Conservation (phyloP, 2,329 filamentous ascomycete species). For the Xylaria hypoxylon region DNA sequence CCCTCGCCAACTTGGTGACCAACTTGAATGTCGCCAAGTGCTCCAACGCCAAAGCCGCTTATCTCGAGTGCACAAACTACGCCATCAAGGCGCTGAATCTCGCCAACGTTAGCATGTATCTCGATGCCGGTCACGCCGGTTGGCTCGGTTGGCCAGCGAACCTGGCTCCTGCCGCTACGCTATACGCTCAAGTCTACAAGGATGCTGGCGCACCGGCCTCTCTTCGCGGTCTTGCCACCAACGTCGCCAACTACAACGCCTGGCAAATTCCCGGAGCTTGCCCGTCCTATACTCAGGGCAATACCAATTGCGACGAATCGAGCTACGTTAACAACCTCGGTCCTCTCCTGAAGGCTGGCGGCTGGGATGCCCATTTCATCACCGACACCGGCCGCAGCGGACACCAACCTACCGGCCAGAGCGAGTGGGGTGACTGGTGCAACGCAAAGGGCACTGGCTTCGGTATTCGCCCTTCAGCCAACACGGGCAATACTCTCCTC, state of each 20-base stretch:
- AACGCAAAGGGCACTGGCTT: slow-evolving; percentile 69
- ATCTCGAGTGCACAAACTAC: slow-evolving; percentile 63
- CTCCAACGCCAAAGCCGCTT: slow-evolving; percentile 59
- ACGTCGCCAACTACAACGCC: slow-evolving; percentile 69
- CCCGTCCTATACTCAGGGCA: slow-evolving; percentile 57
- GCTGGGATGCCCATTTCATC: slow-evolving; percentile 57
- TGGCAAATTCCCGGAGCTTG: slow-evolving; percentile 56
- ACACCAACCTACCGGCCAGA: slow-evolving; percentile 66
- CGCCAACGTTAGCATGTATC: slow-evolving; percentile 68
- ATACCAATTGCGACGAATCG: slow-evolving; percentile 64
- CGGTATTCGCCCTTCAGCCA: slow-evolving; percentile 64
- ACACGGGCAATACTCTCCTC: slow-evolving; percentile 63
- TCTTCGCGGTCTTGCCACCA: slow-evolving; percentile 67
- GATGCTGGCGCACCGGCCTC: slow-evolving; percentile 61
- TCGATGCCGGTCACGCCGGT: slow-evolving; percentile 68
- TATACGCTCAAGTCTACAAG: slow-evolving; percentile 62
- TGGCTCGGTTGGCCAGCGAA: slow-evolving; percentile 70
- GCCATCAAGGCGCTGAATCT: slow-evolving; percentile 64
- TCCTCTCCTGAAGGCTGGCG: slow-evolving; percentile 64
- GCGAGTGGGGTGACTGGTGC: slow-evolving; percentile 70
- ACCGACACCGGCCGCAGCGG: slow-evolving; percentile 50
- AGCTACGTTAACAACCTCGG: slow-evolving; percentile 74
- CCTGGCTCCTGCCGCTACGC: slow-evolving; percentile 59
- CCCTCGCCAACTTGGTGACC: slow-evolving; percentile 69
- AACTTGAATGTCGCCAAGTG: slow-evolving; percentile 66